Evolutionary conservation across 2,329 filamentous ascomycete species (phyloP), one percentile per base, ranked within the genome.

Genomic region (Plenodomus biglobosus): DNA sequence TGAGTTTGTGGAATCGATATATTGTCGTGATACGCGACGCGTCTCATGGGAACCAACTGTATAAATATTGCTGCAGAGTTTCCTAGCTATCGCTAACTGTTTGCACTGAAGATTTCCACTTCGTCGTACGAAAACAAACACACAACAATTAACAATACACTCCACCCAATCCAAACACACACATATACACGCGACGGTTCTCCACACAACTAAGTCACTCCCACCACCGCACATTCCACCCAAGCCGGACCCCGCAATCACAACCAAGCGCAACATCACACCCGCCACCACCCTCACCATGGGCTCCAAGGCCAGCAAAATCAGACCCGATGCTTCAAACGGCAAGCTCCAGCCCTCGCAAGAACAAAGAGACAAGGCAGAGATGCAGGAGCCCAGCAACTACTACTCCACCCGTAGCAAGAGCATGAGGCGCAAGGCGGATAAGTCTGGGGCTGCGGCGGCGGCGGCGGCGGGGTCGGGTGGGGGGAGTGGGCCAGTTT

Each of bases 341-440:
- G 61, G 58, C 50, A 64, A 64, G 42, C 48, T 65, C n/a, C 61
- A 66, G 44, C 58, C 60, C 7, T 56, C 55, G n/a, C 45, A 47
- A 18, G 44, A 60, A 3, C 61, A 59, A 35, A 50, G 55, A 15
- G 67, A 70, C 40, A 70, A 68, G 34, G 66, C 50, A n/a, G 57
- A 70, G 40, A 67, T 70, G 66, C 64, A 66, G 49, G 67, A 70
- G 35, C 67, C 67, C 2, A 40, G 47, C 11, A 69, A 69, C 32
- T 70, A 70, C 53, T 70, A 70, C 51, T 50, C 60, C 32, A 58
- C 62, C 30, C 58, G 67, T 2, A 68, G 65, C 30, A 69, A 69
- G 56, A 66, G 61, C 20, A 66, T 67, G 64, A 50, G 66, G 6
- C 46, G 59, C 42, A 70, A 70, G 54, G 66, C 65, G 8, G 63